Conservation (phyloP, 1,284 basidiomycete genomes). For the Leucoagaricus sp. region DNA sequence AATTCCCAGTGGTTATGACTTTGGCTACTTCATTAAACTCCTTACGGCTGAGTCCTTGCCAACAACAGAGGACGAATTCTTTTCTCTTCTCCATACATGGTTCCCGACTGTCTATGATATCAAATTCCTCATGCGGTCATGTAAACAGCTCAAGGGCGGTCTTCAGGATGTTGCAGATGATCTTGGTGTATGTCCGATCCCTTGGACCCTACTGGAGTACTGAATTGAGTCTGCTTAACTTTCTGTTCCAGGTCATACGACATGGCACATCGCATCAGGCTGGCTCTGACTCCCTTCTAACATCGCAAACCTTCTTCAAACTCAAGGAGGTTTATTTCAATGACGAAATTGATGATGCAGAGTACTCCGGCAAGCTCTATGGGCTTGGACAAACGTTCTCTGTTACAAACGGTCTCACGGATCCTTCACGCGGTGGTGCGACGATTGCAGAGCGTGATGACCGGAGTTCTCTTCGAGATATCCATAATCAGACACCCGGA, state of each 20-base stretch:
- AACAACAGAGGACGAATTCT: conserved; percentile 88
- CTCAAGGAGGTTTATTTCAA: conserved; percentile 92
- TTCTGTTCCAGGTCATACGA: conserved; percentile 68
- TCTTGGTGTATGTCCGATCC: conserved; percentile 67
- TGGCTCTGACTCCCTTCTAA: conserved; percentile 93
- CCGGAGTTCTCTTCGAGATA: conserved; percentile 51
- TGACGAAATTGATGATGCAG: conserved; percentile 78
- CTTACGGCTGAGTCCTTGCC: conserved; percentile 90
- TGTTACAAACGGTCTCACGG: conserved; percentile 61
- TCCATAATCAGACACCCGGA: conserved; percentile 58
- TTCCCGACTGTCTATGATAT: conserved; percentile 98
- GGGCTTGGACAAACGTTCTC: conserved; percentile 78
- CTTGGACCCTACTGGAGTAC: too few relatives aligned
- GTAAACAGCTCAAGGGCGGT: conserved; percentile 89
- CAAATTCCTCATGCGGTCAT: conserved; percentile 93
- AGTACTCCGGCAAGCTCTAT: conserved; percentile 77
- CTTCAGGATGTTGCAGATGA: conserved; percentile 97
- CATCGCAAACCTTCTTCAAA: conserved; percentile 94
- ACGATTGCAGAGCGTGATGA: conserved; percentile 81
- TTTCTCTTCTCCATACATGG: conserved; percentile 88
- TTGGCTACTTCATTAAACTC: conserved; percentile 97
- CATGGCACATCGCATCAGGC: conserved; percentile 96
- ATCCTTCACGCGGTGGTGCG: conserved; percentile 65
- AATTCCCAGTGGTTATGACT: conserved; percentile 88
- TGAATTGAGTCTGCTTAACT: too few relatives aligned